Base-by-base conservation (phyloP, 2,329 filamentous ascomycete genomes). In the Cercospora citrullina region DNA sequence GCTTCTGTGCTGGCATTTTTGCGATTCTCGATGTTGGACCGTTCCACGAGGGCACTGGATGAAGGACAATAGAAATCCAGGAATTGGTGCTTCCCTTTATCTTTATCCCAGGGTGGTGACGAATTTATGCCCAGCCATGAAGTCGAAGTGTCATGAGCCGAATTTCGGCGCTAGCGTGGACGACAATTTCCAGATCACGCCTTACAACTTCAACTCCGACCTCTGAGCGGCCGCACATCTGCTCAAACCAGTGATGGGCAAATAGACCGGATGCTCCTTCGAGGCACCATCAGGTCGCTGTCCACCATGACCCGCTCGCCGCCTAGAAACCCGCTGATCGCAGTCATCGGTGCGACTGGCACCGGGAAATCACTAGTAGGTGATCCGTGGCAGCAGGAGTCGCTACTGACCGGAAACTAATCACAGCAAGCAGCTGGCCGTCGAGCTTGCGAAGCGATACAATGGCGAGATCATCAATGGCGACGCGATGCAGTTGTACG, bases 401-500 rank as follows among this genome's bases (percentile, higher is more conserved):
- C 8, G 48, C 48, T 57, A 64, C 62, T 64, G 62, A 64, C 62
- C 53, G n/a, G 5, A 39, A 64, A 69, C 79, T 83, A 72, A 84
- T 75, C 78, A 79, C 78, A 57, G 28, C 71, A 78, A 73, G 64
- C 75, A 97, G 93, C 87, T 97, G 72, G 95, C 95, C 8, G 90
- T 99, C 48, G 92, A 97, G 71, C 82, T 99, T 62, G 95, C 96
- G 0, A 85, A 85, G 51, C 87, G 86, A 23, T 94, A 93, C 80
- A 90, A 95, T 79, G 95, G 96, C 76, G 95, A 99, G 80, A 87
- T 99, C 63, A 93, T 99, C 81, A 99, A 99, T 77, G 92, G 92
- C 58, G 95, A 99, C 84, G 95, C 95, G 45, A 97, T 99, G 93
- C 95, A 99, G 79, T 89, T 99, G 81, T 99, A 99, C 79, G 86